A percentile compares a stretch with the other conserved stretches of the same genome.
phyloP scores from a whole-genome alignment of 257 asterid species.

The Solanum rostratum region DNA sequence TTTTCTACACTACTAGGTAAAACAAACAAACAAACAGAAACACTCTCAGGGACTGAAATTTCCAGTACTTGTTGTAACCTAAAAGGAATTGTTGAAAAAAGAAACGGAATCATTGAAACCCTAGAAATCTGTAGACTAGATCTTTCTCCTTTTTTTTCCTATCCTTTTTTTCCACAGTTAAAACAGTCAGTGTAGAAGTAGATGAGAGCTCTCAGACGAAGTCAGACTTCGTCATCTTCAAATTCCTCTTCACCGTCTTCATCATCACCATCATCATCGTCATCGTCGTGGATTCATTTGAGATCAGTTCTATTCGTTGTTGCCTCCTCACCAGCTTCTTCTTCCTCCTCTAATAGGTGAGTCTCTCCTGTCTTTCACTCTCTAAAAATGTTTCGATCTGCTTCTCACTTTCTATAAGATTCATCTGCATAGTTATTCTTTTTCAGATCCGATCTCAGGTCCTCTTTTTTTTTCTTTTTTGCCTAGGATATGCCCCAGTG shows the following conservation, averaged over 20 bases:
- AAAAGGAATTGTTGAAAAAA: neutral
- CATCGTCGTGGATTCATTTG: slow-evolving; percentile 85
- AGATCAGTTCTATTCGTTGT: slow-evolving; percentile 86
- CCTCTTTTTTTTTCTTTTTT: neutral
- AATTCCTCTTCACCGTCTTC: slow-evolving; percentile 67
- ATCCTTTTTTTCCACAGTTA: neutral
- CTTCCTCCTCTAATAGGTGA: slow-evolving; percentile 75
- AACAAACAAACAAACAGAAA: neutral
- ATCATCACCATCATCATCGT: slow-evolving; percentile 49
- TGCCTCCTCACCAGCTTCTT: slow-evolving; percentile 73
- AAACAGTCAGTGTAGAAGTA: slow-evolving; percentile 16
- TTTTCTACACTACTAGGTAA: slow-evolving; percentile 51
- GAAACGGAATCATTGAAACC: slow-evolving; percentile 20
- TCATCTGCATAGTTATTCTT: neutral
- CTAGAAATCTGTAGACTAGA: slow-evolving; percentile 23
- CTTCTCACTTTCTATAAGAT: neutral
- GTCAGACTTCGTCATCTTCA: slow-evolving; percentile 76
- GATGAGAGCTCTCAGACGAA: slow-evolving; percentile 90
- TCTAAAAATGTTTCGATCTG: neutral
- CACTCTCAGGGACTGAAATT: neutral
- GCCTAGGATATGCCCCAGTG: neutral
- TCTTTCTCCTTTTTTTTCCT: neutral
- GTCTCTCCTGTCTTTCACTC: slow-evolving; percentile 22
- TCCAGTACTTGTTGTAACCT: neutral
- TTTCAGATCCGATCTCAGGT: slow-evolving; percentile 1